Base-by-base conservation (phyloP, 164 flowering plant genomes). In the Magnolia officinalis region DNA sequence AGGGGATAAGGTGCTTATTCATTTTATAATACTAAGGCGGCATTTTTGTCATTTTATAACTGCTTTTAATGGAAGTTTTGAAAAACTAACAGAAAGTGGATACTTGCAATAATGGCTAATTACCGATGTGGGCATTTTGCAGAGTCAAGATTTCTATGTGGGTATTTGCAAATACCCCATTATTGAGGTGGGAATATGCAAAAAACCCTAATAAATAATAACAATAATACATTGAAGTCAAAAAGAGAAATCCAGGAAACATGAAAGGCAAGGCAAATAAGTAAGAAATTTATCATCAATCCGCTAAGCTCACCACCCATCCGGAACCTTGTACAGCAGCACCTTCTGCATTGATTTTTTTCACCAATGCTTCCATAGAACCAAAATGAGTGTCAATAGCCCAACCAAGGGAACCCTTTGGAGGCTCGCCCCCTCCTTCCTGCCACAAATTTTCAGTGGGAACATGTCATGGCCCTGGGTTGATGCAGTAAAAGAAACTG, bases 311-410 rank as follows among this genome's bases (percentile, higher is more conserved):
- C 85, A 96, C 99, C 96, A 96, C 99, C 99, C 99, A 96, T 83
- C 99, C 99, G 75, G 99, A 96, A 37, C 99, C 99, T 79, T 96
- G 99, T 55, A 96, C 69, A 78, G 93, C 98, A 84, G 97, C 98
- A 84, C 99, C 99, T 83, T 94, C 98, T 50, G 92, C 81, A 81
- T 75, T 94, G 74, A 94, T 86, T 78, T 90, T 92, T 64, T 90
- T 82, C 26, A 92, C 78, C 79, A 96, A 78, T 18, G 83, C 82
- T 75, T 91, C 98, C 61, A 89, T 29, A 49, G 97, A 92, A 67
- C 98, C 97, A 87, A 91, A 96, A 74, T 90, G 65, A 21, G 83
- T 83, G 77, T 96, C 97, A 73, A 94, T 90, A 45, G 97, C 97
- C 87, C 85, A 83, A 19, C 91, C 95, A 63, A 96, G 83, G 51